Base-by-base conservation (phyloP, 1,284 basidiomycete genomes). In the Melanopsichium pennsylvanicum region DNA sequence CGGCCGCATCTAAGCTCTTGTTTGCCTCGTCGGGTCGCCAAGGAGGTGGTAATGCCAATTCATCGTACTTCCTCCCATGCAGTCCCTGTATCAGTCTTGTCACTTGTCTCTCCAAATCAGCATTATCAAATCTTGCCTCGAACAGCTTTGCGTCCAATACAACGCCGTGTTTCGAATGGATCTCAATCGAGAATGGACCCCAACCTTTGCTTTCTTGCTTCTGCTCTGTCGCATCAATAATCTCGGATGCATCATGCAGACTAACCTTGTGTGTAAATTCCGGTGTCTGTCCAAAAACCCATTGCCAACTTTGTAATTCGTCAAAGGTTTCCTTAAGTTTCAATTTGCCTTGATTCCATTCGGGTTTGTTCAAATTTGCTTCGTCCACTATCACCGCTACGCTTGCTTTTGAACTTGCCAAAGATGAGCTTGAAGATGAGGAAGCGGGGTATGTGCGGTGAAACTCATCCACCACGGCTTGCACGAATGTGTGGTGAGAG, bases 211-310 rank as follows among this genome's bases (percentile, higher is more conserved):
- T 11, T 5, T 40, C 2, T 19, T 29, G 37, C 16, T 15, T 13
- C 1, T n/a, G n/a, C 13, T 11, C 7, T 40, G 5, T 19, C 22
- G 37, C 16, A n/a, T 13, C 1, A 29, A 9, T 11, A 10, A 60
- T 39, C 32, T 60, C 48, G 19, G 29, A 27, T 16, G 39, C 43
- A 19, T 60, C 43, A 11, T 50, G 41, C 23, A 62, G 13, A 15
- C 40, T 36, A 7, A 76, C 51, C 2, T 42, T 33, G 59, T 84
- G 83, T 0, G 81, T 89, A 79, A 98, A 97, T 78, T 95, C 91
- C 46, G 95, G 95, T 0, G 94, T 96, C 79, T 96, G 91, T 0
- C 94, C 95, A 76, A 88, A 97, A 25, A 87, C 85, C 93, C 94
- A 98, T 21, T 90, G 86, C 96, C 95, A 97, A 33, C 86, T 88